Evolutionary conservation across 2,329 filamentous ascomycete genomes (phyloP).

Genomic region (Anisogramma anomala): DNA sequence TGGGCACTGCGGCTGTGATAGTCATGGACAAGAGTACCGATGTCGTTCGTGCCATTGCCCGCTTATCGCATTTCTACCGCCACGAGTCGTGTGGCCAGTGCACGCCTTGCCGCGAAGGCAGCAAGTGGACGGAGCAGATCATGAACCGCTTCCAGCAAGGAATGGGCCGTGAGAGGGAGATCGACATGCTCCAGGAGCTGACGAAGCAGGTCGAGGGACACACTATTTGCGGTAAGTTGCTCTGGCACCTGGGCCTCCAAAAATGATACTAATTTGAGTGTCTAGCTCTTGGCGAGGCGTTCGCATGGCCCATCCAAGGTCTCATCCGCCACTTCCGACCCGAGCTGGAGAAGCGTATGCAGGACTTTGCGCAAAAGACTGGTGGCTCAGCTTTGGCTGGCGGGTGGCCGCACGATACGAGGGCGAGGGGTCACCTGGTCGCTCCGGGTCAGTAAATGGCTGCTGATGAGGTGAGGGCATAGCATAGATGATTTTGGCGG

Average conservation of each 20-base stretch:
- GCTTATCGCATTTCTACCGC: slow-evolving; percentile 93
- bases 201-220: slow-evolving; percentile 99
- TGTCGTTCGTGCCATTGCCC: slow-evolving; percentile 84
- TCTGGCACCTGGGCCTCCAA: not conserved
- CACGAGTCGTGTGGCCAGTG: slow-evolving; percentile 98
- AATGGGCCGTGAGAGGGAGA: slow-evolving; percentile 77
- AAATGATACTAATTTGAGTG: slow-evolving; percentile 20
- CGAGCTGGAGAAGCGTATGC: slow-evolving; percentile 85
- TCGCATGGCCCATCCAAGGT: slow-evolving; percentile 96
- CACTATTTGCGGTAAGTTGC: slow-evolving; percentile 85
- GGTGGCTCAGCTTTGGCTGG: slow-evolving; percentile 71
- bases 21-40: slow-evolving; percentile 99
- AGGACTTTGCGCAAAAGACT: slow-evolving; percentile 60
- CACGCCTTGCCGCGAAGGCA: slow-evolving; percentile 97
- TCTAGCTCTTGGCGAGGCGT: slow-evolving; percentile 82
- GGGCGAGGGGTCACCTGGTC: slow-evolving; percentile 69
- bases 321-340: slow-evolving; percentile 97
- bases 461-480: too few species aligned
- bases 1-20: slow-evolving; percentile 93
- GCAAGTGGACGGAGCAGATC: slow-evolving; percentile 98
- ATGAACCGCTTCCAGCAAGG: slow-evolving; percentile 95
- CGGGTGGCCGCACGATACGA: slow-evolving; percentile 70
- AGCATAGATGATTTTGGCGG: slow-evolving; percentile 2
- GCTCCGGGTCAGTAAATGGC: slow-evolving; percentile 75
- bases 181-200: slow-evolving; percentile 98